These are phyloP conservation scores for Syzygium malaccense DNA, from an alignment of 441 rosid species.

Conservation along the genomic window DNA sequence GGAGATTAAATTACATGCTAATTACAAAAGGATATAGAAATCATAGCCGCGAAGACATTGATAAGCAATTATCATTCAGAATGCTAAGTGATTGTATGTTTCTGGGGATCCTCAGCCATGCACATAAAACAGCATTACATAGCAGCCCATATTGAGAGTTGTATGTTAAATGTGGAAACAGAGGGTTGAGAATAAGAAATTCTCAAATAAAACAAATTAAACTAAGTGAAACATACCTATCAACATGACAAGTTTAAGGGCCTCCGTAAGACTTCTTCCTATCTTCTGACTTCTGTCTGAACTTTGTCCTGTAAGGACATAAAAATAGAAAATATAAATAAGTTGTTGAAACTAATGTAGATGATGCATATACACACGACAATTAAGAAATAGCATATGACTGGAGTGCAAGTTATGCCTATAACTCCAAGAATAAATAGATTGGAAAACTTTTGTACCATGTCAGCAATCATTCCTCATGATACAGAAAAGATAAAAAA, in stretches of 20 bases:
- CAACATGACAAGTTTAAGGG: too few relatives aligned
- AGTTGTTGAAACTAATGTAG: neutral
- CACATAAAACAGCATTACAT: neutral
- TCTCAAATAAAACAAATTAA: neutral
- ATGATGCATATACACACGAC: neutral
- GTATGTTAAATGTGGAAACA: neutral
- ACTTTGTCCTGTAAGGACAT: too few relatives aligned
- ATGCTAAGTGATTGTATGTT: neutral
- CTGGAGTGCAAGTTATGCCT: neutral
- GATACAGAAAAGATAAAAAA: neutral
- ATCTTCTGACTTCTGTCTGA: too few relatives aligned
- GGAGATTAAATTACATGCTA: neutral
- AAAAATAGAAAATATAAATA: neutral
- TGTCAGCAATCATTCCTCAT: neutral
- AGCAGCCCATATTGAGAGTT: neutral
- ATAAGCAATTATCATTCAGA: neutral
- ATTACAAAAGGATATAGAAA: neutral
- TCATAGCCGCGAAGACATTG: neutral
- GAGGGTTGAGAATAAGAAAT: neutral
- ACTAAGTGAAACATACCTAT: slow-evolving; percentile 42
- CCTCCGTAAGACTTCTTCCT: too few relatives aligned
- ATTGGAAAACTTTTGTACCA: neutral
- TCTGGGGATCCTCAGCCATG: neutral
- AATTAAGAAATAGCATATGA: neutral
- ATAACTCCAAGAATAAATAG: neutral